Percentiles rank a stretch among this genome's conserved stretches.
These are phyloP conservation scores for Xerophyta viscosa DNA, from an alignment of 106 monocot species.

Conservation along the genomic window DNA sequence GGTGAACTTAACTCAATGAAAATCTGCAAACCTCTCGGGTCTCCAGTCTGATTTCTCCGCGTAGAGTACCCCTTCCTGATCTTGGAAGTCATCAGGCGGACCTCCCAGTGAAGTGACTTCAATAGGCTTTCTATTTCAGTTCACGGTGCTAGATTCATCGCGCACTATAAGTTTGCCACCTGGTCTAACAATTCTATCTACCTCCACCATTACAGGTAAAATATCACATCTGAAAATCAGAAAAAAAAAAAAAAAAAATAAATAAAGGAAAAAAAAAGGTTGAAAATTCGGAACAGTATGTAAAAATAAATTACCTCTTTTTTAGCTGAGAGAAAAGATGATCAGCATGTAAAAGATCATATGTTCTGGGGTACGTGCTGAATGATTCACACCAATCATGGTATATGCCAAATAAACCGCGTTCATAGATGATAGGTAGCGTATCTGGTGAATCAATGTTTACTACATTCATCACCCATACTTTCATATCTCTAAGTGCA, in stretches of 20 bases:
- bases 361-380: constrained; percentile 78
- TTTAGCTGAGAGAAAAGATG: constrained; percentile 57
- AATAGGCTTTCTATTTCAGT: constrained; percentile 31
- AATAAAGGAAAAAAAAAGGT: too few species aligned
- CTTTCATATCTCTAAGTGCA: constrained; percentile 28
- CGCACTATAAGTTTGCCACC: constrained; percentile 50
- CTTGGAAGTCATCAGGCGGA: constrained; percentile 36
- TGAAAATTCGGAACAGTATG: too few species aligned
- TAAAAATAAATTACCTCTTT: too few species aligned
- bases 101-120: constrained; percentile 40
- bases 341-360: constrained; percentile 56
- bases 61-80: constrained; percentile 39
- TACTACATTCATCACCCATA: constrained; percentile 44
- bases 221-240: constrained; percentile 38
- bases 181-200: constrained; percentile 55
- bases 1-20: too few species aligned
- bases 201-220: constrained; percentile 38
- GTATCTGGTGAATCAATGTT: constrained; percentile 36
- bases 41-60: constrained; percentile 53
- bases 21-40: constrained; percentile 23
- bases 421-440: constrained; percentile 42
- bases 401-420: constrained; percentile 46
- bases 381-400: constrained; percentile 84
- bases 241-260: too few species aligned
- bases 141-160: constrained; percentile 31